phyloP scores from a whole-genome alignment of 768 basidiomycete genomes.

The Mrakia hoshinonis region DNA sequence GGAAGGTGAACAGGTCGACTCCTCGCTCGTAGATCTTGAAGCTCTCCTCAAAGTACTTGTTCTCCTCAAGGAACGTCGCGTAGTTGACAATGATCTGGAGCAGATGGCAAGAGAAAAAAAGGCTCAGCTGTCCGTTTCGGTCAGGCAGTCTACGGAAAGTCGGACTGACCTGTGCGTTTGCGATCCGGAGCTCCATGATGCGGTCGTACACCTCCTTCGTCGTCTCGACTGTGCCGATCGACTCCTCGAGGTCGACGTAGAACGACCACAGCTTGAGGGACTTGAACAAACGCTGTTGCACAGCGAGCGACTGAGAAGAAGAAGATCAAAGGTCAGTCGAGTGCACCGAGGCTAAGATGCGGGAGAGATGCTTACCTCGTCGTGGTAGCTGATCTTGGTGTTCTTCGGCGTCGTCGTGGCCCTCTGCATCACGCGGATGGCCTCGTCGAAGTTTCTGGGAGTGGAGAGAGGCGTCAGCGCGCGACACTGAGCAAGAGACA shows the following conservation, averaged over 20 bases:
- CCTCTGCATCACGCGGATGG: constrained; percentile 91
- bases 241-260: constrained; percentile 95
- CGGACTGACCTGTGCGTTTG: constrained; percentile 69
- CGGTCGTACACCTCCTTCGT: constrained; percentile 91
- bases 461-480: neutral
- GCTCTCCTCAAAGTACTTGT: constrained; percentile 95
- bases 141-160: no score
- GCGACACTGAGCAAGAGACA: neutral
- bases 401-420: constrained; percentile 85
- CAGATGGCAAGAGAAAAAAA: no score
- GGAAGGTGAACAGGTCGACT: constrained; percentile 94
- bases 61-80: constrained; percentile 92
- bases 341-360: neutral
- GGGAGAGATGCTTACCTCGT: constrained; percentile 57
- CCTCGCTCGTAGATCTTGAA: constrained; percentile 99
- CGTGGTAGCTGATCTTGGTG: constrained; percentile 81
- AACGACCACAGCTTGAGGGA: constrained; percentile 98
- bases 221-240: constrained; percentile 84
- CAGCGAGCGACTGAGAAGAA: constrained; percentile 57
- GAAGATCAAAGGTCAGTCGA: neutral
- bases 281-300: constrained; percentile 88
- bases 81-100: constrained; percentile 87
- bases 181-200: constrained; percentile 90
- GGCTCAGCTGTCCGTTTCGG: neutral
- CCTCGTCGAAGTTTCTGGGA: constrained; percentile 89